phyloP scores from a whole-genome alignment of 2,329 filamentous ascomycete species.

The Eurotiales sp. region DNA sequence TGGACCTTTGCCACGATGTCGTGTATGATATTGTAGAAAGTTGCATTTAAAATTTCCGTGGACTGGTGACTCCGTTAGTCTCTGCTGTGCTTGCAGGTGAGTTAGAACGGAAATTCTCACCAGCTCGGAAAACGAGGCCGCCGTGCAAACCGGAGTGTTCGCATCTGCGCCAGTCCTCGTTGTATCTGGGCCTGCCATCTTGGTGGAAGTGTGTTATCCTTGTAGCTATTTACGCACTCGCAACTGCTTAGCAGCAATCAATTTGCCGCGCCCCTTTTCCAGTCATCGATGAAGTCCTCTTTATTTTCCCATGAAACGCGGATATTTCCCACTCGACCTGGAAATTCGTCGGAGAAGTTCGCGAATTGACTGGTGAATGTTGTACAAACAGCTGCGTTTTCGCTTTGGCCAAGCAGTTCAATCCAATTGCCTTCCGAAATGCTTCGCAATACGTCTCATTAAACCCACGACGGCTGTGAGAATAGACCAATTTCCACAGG shows the following conservation, averaged over 20 bases:
- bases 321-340: neutral
- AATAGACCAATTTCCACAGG: neutral
- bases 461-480: neutral
- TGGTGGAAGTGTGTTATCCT: neutral
- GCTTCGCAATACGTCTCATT: neutral
- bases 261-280: conserved; percentile 13
- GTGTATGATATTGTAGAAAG: conserved; percentile 58
- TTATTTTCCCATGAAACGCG: conserved; percentile 29
- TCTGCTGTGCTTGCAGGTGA: conserved; percentile 17
- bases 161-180: conserved; percentile 29
- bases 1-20: conserved; percentile 57
- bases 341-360: neutral
- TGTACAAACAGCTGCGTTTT: conserved; percentile 3
- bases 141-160: conserved; percentile 27
- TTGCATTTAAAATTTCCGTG: conserved; percentile 53
- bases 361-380: neutral
- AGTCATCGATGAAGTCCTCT: conserved; percentile 7
- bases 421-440: neutral
- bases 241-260: conserved; percentile 14
- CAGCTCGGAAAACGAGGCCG: conserved; percentile 39
- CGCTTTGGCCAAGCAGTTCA: neutral
- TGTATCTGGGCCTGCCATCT: conserved; percentile 22
- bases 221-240: neutral
- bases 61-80: conserved; percentile 24
- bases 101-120: conserved; percentile 24